These are phyloP conservation scores for Colletotrichum noveboracense DNA, from an alignment of 2,329 filamentous ascomycete species.

Conservation along the genomic window DNA sequence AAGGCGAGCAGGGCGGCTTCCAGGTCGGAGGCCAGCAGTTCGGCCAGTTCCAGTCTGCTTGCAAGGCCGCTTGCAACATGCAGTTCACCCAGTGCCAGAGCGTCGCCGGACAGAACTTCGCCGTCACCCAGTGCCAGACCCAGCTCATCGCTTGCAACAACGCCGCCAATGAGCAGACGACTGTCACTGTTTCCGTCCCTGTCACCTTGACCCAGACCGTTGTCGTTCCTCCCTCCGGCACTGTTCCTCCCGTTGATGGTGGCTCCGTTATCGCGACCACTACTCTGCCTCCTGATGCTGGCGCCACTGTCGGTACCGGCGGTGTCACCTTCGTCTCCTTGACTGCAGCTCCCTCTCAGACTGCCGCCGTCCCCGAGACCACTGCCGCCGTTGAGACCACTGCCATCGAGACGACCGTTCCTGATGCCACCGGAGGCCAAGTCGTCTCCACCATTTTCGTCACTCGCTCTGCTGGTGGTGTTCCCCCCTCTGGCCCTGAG, in stretches of 20 bases:
- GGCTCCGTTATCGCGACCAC: constrained; percentile 21
- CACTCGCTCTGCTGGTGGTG: neutral
- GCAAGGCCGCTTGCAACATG: constrained; percentile 21
- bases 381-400: neutral
- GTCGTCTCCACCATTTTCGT: constrained; percentile 8
- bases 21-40: constrained; percentile 20
- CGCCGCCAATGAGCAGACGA: constrained; percentile 12
- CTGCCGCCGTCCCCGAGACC: constrained; percentile 6
- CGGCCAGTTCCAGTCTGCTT: constrained; percentile 21
- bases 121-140: constrained; percentile 24
- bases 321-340: constrained; percentile 21
- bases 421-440: neutral
- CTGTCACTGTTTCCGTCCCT: constrained; percentile 19
- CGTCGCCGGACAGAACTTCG: constrained; percentile 19
- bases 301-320: constrained; percentile 18
- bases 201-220: constrained; percentile 23
- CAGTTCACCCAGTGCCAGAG: constrained; percentile 23
- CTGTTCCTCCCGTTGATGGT: constrained; percentile 5
- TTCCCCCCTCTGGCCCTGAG: neutral
- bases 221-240: constrained; percentile 9
- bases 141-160: constrained; percentile 20
- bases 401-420: neutral
- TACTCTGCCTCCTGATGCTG: constrained; percentile 15
- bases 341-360: constrained; percentile 1
- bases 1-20: constrained; percentile 21